These are phyloP conservation scores for Saccharomycopsis vini DNA, from an alignment of 805 yeast genomes.

Conservation along the genomic window DNA sequence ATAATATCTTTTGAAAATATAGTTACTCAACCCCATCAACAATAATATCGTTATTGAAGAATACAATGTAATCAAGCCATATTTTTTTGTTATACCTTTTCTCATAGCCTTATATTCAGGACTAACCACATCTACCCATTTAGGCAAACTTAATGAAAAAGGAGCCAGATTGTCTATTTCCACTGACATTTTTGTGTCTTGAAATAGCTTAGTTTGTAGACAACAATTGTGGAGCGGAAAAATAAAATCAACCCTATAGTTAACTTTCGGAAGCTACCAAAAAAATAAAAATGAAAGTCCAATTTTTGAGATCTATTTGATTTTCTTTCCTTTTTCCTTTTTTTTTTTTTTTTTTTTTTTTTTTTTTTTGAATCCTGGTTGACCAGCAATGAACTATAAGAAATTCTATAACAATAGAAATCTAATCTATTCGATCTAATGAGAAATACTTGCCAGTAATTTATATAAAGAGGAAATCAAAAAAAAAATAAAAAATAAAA, in stretches of 20 bases:
- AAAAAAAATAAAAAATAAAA: too few species aligned
- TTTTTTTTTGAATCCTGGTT: too few species aligned
- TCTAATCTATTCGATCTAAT: neutral
- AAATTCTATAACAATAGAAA: neutral
- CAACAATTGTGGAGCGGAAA: neutral
- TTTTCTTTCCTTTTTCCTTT: too few species aligned
- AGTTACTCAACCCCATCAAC: conserved; percentile 32
- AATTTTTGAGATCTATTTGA: neutral
- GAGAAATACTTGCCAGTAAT: neutral
- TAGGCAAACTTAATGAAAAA: conserved; percentile 19
- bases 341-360: too few species aligned
- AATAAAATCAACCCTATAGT: neutral
- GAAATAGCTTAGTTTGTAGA: neutral
- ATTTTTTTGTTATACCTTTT: conserved; percentile 24
- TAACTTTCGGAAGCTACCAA: neutral
- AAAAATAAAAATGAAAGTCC: too few species aligned
- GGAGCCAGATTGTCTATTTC: neutral
- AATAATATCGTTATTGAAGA: conserved; percentile 29
- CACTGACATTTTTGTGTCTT: too few species aligned
- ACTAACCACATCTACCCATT: conserved; percentile 23
- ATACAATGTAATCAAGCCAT: conserved; percentile 33
- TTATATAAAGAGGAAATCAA: neutral
- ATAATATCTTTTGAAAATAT: conserved; percentile 25
- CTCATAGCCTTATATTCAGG: conserved; percentile 27
- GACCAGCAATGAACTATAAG: too few species aligned